Percentiles rank a stretch among this genome's conserved stretches.
phyloP scores from a whole-genome alignment of 768 basidiomycete genomes.

The Rhodotorula graminis region DNA sequence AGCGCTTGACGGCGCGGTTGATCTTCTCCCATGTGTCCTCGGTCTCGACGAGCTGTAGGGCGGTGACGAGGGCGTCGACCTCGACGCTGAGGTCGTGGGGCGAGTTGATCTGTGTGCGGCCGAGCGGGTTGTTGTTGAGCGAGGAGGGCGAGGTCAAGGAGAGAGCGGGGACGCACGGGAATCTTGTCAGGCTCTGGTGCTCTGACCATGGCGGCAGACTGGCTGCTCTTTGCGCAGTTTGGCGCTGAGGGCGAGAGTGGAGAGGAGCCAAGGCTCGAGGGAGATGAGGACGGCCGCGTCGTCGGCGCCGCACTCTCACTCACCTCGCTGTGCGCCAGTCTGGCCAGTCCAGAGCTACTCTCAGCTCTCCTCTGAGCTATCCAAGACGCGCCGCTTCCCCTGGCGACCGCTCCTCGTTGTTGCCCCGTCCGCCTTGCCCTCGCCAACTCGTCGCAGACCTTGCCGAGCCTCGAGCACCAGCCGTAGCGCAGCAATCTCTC shows the following conservation, averaged over 20 bases:
- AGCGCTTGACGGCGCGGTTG: slow-evolving; percentile 49
- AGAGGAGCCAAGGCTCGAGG: neutral
- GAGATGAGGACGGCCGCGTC: no score
- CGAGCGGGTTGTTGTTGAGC: neutral
- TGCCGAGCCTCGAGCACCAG: no score
- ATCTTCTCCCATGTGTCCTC: slow-evolving; percentile 51
- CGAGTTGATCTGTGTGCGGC: slow-evolving; percentile 45
- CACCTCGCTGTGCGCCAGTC: neutral
- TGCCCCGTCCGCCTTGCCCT: neutral
- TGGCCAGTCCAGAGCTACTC: no score
- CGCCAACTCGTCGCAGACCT: no score
- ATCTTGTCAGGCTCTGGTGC: slow-evolving; percentile 30
- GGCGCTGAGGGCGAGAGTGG: neutral
- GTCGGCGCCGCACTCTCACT: no score
- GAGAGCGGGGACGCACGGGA: slow-evolving; percentile 4
- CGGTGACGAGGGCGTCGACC: slow-evolving; percentile 43
- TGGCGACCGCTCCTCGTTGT: neutral
- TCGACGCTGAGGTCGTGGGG: slow-evolving; percentile 45
- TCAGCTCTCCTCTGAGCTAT: neutral
- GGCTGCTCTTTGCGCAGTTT: neutral
- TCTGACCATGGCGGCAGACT: neutral
- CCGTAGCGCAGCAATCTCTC: no score
- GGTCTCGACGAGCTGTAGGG: slow-evolving; percentile 46
- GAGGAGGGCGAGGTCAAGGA: neutral
- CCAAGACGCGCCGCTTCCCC: neutral